Percentiles rank a stretch among this genome's conserved stretches.
phyloP scores from a whole-genome alignment of 176 grass and related monocot species.

The Oryza punctata region DNA sequence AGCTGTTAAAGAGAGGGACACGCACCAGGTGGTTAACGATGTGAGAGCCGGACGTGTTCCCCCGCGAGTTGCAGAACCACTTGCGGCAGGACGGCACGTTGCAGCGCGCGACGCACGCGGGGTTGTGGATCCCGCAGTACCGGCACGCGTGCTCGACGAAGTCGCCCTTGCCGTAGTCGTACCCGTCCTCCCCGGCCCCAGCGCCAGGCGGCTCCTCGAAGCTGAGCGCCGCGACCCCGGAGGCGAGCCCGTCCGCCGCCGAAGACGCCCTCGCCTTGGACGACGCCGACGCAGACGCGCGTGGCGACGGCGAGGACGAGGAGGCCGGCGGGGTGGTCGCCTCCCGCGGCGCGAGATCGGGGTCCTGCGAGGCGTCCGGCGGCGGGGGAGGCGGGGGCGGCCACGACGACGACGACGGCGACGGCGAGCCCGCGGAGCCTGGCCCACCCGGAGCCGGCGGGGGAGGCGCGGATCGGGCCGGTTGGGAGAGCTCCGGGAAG shows the following conservation, averaged over 20 bases:
- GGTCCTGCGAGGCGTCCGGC: conserved; percentile 28
- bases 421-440: background rate
- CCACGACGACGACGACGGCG: conserved; percentile 41
- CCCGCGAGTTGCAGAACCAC: conserved; percentile 99
- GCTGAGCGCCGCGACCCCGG: conserved; percentile 81
- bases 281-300: conserved; percentile 49
- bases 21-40: conserved; percentile 96
- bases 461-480: conserved; percentile 60
- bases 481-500: conserved; percentile 81
- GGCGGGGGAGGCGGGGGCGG: conserved; percentile 39
- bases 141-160: conserved; percentile 94
- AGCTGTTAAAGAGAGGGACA: background rate
- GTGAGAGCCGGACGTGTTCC: conserved; percentile 96
- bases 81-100: conserved; percentile 94
- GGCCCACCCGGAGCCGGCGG: no score
- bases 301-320: conserved; percentile 43
- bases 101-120: conserved; percentile 87
- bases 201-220: conserved; percentile 68
- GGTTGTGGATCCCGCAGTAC: conserved; percentile 96
- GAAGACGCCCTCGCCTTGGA: conserved; percentile 54
- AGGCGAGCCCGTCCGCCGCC: conserved; percentile 60
- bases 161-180: conserved; percentile 84
- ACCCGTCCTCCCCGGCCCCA: conserved; percentile 64
- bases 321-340: conserved; percentile 37
- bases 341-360: conserved; percentile 46